Percentiles rank a stretch among this genome's conserved stretches.
phyloP scores from a whole-genome alignment of 78 protist species.

The Fonticula alba region DNA sequence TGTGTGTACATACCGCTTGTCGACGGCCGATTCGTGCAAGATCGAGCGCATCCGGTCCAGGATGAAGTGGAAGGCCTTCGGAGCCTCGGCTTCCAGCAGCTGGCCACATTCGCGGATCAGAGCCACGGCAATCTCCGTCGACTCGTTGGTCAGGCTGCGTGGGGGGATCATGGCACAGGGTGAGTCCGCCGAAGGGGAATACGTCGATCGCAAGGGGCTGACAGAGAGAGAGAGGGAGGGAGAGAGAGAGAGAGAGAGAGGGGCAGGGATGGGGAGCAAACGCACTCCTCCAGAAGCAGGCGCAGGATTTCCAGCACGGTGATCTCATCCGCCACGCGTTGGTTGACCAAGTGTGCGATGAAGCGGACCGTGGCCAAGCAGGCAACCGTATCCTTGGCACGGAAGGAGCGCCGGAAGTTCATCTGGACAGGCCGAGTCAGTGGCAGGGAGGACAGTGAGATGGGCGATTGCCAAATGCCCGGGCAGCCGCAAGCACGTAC shows the following conservation, averaged over 20 bases:
- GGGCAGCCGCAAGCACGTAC: too few species aligned
- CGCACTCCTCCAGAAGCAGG: slow-evolving; percentile 51
- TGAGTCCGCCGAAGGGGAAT: too few species aligned
- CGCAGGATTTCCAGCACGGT: slow-evolving; percentile 54
- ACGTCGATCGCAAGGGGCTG: too few species aligned
- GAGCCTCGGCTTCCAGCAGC: slow-evolving; percentile 26
- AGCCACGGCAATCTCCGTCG: slow-evolving; percentile 51
- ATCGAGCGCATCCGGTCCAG: slow-evolving; percentile 64
- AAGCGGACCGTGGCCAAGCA: slow-evolving; percentile 25
- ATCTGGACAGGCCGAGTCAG: neutral
- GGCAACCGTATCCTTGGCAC: slow-evolving; percentile 58
- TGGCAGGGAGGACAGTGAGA: too few species aligned
- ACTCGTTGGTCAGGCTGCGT: too few species aligned
- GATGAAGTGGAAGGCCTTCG: slow-evolving; percentile 21
- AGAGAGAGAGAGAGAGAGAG: too few species aligned
- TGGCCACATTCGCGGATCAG: slow-evolving; percentile 59
- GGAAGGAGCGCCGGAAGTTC: slow-evolving; percentile 49
- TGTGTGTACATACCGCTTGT: too few species aligned
- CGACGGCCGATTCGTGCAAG: slow-evolving; percentile 77
- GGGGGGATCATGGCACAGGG: neutral
- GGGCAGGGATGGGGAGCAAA: too few species aligned
- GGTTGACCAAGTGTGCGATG: slow-evolving; percentile 90
- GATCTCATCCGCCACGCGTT: slow-evolving; percentile 48
- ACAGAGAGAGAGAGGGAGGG: too few species aligned
- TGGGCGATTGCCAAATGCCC: too few species aligned